Evolutionary conservation across 129 eudicot species (phyloP).

Genomic region (Saposhnikovia divaricata): DNA sequence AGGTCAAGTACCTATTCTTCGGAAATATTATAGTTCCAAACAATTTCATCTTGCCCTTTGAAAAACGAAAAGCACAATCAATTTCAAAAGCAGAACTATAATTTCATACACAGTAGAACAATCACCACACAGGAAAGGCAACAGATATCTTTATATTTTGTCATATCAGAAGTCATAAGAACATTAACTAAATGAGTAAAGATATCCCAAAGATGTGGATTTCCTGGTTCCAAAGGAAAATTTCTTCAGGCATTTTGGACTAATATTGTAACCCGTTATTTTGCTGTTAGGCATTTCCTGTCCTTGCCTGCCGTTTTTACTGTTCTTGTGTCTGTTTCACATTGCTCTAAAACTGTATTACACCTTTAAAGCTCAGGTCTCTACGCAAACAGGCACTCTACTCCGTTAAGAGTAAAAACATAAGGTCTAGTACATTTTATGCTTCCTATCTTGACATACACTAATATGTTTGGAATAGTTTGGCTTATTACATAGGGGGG

Average conservation of each 20-base stretch:
- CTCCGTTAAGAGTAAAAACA: background rate
- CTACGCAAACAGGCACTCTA: background rate
- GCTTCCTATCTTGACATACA: background rate
- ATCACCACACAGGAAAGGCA: background rate
- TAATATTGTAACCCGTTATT: background rate
- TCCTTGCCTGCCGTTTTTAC: background rate
- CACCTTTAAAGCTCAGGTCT: background rate
- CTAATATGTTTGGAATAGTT: too few species aligned
- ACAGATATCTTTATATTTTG: background rate
- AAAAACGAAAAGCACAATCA: background rate
- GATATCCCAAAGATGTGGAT: background rate
- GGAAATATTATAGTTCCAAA: constrained; percentile 88
- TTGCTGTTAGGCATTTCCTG: background rate
- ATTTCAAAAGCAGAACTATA: background rate
- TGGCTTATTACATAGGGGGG: too few species aligned
- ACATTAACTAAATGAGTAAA: background rate
- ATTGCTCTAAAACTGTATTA: background rate
- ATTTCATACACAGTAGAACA: background rate
- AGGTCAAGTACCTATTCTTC: constrained; percentile 79
- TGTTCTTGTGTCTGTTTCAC: background rate
- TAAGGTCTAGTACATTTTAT: background rate
- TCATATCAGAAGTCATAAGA: background rate
- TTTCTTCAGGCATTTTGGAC: background rate
- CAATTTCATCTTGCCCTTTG: constrained; percentile 79
- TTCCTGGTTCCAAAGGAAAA: background rate